Conservation (phyloP, 768 basidiomycete genomes). For the Lactarius indigo region DNA sequence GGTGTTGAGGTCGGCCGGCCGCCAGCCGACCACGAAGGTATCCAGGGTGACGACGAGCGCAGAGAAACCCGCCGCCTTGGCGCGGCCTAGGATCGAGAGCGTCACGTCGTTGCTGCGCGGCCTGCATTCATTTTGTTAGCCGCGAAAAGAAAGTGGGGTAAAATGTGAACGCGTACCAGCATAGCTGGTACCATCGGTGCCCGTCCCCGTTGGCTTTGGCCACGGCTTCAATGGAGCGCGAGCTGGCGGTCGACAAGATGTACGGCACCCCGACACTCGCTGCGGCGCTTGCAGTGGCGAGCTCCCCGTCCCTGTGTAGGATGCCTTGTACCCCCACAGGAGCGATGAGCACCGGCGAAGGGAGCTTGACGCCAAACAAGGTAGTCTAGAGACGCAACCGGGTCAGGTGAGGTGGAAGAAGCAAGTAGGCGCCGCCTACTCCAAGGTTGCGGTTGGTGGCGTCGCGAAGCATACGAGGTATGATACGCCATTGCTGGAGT, state of each 20-base stretch:
- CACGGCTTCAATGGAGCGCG: slow-evolving; percentile 73
- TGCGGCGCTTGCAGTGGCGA: slow-evolving; percentile 66
- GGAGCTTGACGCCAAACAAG: slow-evolving; percentile 62
- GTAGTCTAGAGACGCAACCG: slow-evolving; percentile 47
- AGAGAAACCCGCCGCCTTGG: slow-evolving; percentile 61
- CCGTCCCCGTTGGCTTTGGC: slow-evolving; percentile 66
- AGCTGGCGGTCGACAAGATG: slow-evolving; percentile 73
- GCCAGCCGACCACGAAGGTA: slow-evolving; percentile 70
- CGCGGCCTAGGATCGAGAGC: slow-evolving; percentile 60
- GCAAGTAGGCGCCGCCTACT: slow-evolving; percentile 36
- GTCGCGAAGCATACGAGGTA: slow-evolving; percentile 74
- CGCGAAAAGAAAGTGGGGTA: too few relatives aligned
- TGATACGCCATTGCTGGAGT: slow-evolving; percentile 64
- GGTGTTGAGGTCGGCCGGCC: slow-evolving; percentile 66
- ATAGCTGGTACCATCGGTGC: slow-evolving; percentile 77
- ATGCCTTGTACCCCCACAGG: slow-evolving; percentile 73
- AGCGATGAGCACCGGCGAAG: slow-evolving; percentile 61
- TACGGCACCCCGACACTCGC: slow-evolving; percentile 59
- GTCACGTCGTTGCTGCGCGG: slow-evolving; percentile 58
- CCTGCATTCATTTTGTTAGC: slow-evolving; percentile 37
- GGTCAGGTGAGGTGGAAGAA: not conserved
- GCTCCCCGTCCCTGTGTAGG: slow-evolving; percentile 66
- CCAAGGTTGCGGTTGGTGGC: slow-evolving; percentile 56
- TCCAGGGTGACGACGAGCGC: slow-evolving; percentile 79
- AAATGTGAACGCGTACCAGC: slow-evolving; percentile 46